phyloP scores from a whole-genome alignment of 2,329 filamentous ascomycete genomes.

The Colletotrichum tanaceti region DNA sequence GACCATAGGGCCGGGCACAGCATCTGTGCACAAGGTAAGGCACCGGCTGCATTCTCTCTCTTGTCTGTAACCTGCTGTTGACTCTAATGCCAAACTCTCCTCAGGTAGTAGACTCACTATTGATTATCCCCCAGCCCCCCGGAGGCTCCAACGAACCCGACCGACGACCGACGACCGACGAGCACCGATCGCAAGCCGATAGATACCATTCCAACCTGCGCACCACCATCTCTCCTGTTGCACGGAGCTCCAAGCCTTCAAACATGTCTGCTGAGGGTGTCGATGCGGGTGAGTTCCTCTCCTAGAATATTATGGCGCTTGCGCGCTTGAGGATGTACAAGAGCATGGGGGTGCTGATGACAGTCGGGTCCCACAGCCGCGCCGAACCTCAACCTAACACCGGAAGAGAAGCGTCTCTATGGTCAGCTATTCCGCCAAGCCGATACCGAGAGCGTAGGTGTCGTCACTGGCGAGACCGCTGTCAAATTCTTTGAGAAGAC shows the following conservation, averaged over 20 bases:
- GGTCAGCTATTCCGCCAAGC: slow-evolving; percentile 93
- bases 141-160: slow-evolving; percentile 21
- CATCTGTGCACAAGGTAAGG: slow-evolving; percentile 28
- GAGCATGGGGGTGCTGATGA: slow-evolving; percentile 22
- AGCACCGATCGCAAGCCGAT: neutral
- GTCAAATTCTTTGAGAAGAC: slow-evolving; percentile 99
- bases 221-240: slow-evolving; percentile 1
- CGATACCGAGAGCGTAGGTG: slow-evolving; percentile 89
- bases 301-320: neutral
- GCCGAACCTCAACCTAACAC: slow-evolving; percentile 83
- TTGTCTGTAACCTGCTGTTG: neutral
- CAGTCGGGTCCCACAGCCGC: slow-evolving; percentile 54
- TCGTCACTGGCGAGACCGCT: slow-evolving; percentile 94
- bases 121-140: slow-evolving; percentile 29
- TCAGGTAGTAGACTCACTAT: slow-evolving; percentile 9
- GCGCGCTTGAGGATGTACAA: slow-evolving; percentile 1
- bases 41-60: neutral
- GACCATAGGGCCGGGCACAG: slow-evolving; percentile 27
- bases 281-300: slow-evolving; percentile 34
- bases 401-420: slow-evolving; percentile 94
- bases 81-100: slow-evolving; percentile 17
- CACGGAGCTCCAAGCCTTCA: slow-evolving; percentile 15
- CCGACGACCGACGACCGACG: slow-evolving; percentile 14
- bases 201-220: slow-evolving; percentile 1
- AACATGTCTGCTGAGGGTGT: slow-evolving; percentile 39